Base-by-base conservation (phyloP, 2,329 filamentous ascomycete species). In the Microcyclosporella mali region DNA sequence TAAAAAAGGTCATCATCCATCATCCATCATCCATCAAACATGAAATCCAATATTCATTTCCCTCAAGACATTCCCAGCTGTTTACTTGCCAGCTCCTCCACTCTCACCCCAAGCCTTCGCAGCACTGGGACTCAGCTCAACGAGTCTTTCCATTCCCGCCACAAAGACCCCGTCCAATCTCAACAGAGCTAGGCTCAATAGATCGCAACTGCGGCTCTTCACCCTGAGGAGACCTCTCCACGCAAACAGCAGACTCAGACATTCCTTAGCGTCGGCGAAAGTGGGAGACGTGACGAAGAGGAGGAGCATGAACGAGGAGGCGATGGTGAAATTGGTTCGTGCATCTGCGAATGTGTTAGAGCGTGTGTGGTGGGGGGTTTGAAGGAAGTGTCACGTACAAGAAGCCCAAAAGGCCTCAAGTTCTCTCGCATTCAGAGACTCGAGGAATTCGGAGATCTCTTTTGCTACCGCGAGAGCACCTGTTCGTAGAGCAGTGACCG, bases 281-380 rank as follows among this genome's bases (percentile, higher is more conserved):
- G 46, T 51, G 9, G 58, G 55, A 11, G 59, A 56, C 6, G 59
- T 61, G 38, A 57, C 58, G 42, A 62, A 63, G 14, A 64, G 54
- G 17, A 60, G 46, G 4, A 61, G 43, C 51, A 64, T 59, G 40
- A 64, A 64, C 21, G 50, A 55, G 9, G 56, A 60, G 12, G 58
- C 59, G 40, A 64, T 61, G 3, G 59, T 59, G 47, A 64, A 64
- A 44, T 64, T 63, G 3, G 58, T 57, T 21, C 61, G 57, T 14
- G 60, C 53, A 27, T 63, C 60, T 63, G 33, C n/a, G 29, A 3
- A 40, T 10, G 12, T 40, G 33, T 47, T 32, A 40, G 33, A 18
- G 17, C 1, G 25, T 31, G 6, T 29, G 6, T 17, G 33, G 16
- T n/a, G 30, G 30, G 12, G 30, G 12, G 15, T 6, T 18, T 6